Conservation (phyloP, 179 eudicot species). For the Camellia oleifera region DNA sequence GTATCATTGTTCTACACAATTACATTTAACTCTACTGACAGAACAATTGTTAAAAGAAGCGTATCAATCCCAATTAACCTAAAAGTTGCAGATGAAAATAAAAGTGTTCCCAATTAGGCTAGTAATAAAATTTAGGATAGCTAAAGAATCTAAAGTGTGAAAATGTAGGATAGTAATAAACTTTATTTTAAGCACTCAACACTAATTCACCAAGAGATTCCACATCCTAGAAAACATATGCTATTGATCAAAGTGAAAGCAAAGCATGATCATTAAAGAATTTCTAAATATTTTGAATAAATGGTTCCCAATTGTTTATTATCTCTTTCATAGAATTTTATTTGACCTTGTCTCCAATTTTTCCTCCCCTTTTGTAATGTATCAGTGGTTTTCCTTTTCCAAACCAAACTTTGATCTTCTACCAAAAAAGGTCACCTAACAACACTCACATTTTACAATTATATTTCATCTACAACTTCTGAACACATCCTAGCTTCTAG, state of each 20-base stretch:
- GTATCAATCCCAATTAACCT: neutral
- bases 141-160: too few relatives aligned
- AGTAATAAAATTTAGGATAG: too few relatives aligned
- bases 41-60: neutral
- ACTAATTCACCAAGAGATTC: too few relatives aligned
- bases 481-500: neutral
- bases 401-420: too few relatives aligned
- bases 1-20: neutral
- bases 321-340: neutral
- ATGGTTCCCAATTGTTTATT: neutral
- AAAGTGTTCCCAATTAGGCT: too few relatives aligned
- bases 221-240: too few relatives aligned
- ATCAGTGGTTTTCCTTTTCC: neutral
- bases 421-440: neutral
- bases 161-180: too few relatives aligned
- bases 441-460: too few relatives aligned
- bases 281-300: neutral
- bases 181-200: too few relatives aligned
- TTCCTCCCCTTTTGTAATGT: neutral
- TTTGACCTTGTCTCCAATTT: neutral
- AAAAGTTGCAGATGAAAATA: neutral
- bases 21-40: neutral
- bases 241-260: too few relatives aligned
- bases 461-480: neutral
- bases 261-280: neutral